Conservation (phyloP, 1,284 basidiomycete species). For the Papiliotrema nemorosa region DNA sequence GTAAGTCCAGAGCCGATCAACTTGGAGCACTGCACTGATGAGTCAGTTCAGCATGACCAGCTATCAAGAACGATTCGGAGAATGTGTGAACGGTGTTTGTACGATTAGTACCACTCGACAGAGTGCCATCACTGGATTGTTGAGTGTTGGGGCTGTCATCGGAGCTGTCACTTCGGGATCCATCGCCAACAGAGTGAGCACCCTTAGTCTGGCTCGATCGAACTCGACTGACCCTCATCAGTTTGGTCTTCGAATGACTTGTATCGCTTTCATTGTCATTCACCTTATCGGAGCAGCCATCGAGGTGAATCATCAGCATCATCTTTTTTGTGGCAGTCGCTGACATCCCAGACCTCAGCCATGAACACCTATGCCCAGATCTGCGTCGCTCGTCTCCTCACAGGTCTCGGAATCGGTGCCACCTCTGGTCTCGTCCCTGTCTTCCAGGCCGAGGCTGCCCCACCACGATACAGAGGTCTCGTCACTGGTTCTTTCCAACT, state of each 20-base stretch:
- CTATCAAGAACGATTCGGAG: conserved; percentile 29
- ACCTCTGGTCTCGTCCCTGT: conserved; percentile 50
- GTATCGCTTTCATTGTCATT: conserved; percentile 44
- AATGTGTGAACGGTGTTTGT: conserved; percentile 26
- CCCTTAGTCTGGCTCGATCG: no score
- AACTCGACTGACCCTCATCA: no score
- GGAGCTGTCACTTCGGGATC: conserved; percentile 44
- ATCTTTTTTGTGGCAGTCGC: not conserved
- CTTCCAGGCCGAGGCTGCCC: conserved; percentile 49
- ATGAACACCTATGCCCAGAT: conserved; percentile 42
- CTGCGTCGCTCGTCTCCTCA: conserved; percentile 46
- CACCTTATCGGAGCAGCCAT: conserved; percentile 50
- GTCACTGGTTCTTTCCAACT: conserved; percentile 52
- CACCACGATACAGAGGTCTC: conserved; percentile 36
- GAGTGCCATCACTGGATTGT: conserved; percentile 44
- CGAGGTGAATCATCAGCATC: conserved; percentile 29
- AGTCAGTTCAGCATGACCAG: conserved; percentile 31
- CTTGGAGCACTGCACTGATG: conserved; percentile 3
- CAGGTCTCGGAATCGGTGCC: conserved; percentile 48
- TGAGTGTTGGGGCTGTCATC: conserved; percentile 44
- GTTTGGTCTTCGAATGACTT: conserved; percentile 43
- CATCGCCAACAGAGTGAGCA: conserved; percentile 29
- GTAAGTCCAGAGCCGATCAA: not conserved
- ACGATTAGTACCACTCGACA: conserved; percentile 35
- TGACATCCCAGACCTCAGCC: conserved; percentile 26